Conservation (phyloP, 169 alveolate species). For the Cryptosporidium tyzzeri region DNA sequence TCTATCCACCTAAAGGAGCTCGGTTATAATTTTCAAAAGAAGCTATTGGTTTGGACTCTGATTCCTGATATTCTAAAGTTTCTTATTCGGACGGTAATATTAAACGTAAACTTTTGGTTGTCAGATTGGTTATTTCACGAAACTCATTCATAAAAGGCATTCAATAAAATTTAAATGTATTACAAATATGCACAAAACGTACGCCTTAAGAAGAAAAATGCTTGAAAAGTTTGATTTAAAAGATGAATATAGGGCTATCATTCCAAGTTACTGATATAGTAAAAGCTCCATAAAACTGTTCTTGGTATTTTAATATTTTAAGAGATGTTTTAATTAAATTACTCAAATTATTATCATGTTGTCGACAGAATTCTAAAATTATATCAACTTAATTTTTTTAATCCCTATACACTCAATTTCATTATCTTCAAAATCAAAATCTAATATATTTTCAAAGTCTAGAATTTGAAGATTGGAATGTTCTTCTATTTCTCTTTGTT, state of each 20-base stretch:
- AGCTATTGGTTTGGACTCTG: neutral
- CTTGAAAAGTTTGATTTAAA: too few species aligned
- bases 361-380: neutral
- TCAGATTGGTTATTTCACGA: neutral
- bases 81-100: neutral
- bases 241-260: too few species aligned
- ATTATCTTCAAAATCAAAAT: neutral
- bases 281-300: too few species aligned
- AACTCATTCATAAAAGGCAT: neutral
- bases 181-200: too few species aligned
- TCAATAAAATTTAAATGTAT: too few species aligned
- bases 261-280: too few species aligned
- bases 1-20: too few species aligned
- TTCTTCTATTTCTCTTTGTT: neutral
- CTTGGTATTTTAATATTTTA: too few species aligned
- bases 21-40: neutral
- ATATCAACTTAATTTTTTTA: neutral
- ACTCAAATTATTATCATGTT: too few species aligned
- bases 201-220: too few species aligned
- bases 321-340: too few species aligned
- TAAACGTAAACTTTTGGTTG: neutral
- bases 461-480: neutral
- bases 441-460: neutral
- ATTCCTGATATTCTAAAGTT: neutral
- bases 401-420: neutral